Evolutionary conservation across 1,284 basidiomycete genomes (phyloP).

Genomic region (Porodaedalea pini): DNA sequence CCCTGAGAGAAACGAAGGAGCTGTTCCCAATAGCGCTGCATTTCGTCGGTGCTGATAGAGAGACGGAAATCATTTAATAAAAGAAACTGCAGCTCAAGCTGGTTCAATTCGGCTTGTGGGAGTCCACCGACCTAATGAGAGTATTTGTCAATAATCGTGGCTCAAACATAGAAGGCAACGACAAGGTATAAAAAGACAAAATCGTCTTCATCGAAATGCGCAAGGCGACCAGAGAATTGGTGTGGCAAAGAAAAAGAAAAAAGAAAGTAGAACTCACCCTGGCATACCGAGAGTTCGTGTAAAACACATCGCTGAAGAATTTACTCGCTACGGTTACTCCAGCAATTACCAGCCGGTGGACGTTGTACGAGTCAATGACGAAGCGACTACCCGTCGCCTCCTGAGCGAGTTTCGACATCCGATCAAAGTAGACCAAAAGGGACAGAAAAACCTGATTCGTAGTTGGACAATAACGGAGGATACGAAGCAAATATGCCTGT

Average conservation of each 20-base stretch:
- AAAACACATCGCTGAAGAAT: constrained; percentile 98
- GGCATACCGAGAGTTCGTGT: constrained; percentile 98
- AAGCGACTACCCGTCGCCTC: constrained; percentile 73
- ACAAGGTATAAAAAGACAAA: too few species aligned
- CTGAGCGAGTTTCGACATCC: constrained; percentile 71
- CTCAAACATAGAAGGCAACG: background rate
- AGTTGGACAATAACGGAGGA: constrained; percentile 97
- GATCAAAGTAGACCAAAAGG: constrained; percentile 94
- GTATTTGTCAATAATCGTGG: background rate
- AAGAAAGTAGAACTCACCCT: constrained; percentile 62
- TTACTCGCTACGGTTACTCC: constrained; percentile 98
- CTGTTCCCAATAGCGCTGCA: constrained; percentile 93
- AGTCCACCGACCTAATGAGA: constrained; percentile 81
- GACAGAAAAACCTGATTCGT: constrained; percentile 97
- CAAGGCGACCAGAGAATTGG: too few species aligned
- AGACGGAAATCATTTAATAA: constrained; percentile 94
- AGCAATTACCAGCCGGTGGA: constrained; percentile 94
- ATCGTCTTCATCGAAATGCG: background rate
- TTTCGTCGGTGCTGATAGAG: constrained; percentile 84
- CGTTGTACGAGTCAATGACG: constrained; percentile 96
- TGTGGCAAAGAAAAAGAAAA: too few species aligned
- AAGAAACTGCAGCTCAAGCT: constrained; percentile 95
- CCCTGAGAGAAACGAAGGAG: constrained; percentile 64
- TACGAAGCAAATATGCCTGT: constrained; percentile 91
- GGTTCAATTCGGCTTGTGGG: constrained; percentile 91